phyloP scores from a whole-genome alignment of 441 rosid genomes.

The Eruca vesicaria region DNA sequence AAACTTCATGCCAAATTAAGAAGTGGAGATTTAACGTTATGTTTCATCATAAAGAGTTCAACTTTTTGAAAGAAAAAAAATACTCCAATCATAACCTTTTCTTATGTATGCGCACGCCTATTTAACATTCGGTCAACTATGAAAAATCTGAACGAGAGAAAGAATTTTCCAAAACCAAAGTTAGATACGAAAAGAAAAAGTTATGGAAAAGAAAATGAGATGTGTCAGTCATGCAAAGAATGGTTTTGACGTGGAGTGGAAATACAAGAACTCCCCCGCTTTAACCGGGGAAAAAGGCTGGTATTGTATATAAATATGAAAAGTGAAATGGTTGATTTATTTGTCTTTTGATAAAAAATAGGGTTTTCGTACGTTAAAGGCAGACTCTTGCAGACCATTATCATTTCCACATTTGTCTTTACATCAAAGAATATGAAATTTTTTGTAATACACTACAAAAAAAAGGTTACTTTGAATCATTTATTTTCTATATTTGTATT shows the following conservation, averaged over 20 bases:
- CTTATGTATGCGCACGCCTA: constrained; percentile 16
- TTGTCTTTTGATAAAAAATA: neutral
- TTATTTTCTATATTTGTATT: too few species aligned
- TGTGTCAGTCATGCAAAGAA: constrained; percentile 38
- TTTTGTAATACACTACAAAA: too few species aligned
- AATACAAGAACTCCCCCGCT: constrained; percentile 24
- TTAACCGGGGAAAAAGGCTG: constrained; percentile 26
- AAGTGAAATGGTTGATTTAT: neutral
- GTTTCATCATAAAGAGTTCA: neutral
- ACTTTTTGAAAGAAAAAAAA: neutral
- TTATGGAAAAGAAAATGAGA: constrained; percentile 11
- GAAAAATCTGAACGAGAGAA: constrained; percentile 3
- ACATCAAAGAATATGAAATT: neutral
- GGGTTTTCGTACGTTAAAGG: too few species aligned
- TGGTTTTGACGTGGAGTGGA: constrained; percentile 7
- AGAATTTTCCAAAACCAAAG: neutral
- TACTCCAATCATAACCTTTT: neutral
- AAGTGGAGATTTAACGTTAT: neutral
- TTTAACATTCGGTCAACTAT: neutral
- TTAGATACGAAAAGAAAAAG: constrained; percentile 7
- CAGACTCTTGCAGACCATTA: too few species aligned
- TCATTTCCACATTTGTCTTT: constrained; percentile 38
- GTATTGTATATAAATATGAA: neutral
- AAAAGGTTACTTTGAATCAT: too few species aligned
- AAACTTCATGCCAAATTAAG: neutral